Base-by-base conservation (phyloP, 1,139 yeast species). In the Pichia sp. region DNA sequence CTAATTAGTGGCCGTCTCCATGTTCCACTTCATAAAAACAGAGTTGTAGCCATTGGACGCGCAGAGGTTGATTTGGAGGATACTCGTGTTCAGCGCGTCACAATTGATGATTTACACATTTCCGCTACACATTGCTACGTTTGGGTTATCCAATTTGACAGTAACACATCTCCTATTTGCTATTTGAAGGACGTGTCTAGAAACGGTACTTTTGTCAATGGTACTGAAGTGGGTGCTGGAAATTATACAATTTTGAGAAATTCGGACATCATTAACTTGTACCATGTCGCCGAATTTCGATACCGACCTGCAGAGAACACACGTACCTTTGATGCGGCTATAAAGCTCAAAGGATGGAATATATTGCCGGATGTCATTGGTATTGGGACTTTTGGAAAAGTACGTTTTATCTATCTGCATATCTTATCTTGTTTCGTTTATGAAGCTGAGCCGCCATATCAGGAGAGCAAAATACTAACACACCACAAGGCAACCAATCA, bases 41-140 rank as follows among this genome's bases (percentile, higher is more conserved):
- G 73, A 41, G 75, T 88, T 32, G 60, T 87, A 33, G 69, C 91
- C 47, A 72, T 76, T 37, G 76, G 77, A 30, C 66, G 78, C 12
- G 22, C 28, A 40, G 56, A 80, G n/a, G 66, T 62, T 42, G 58
- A 23, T 9, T 22, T 62, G 23, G 91, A 83, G 44, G 74, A 77
- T 16, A 77, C 10, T 2, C 20, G 40, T 7, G 45, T 41, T 12
- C 24, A 15, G 14, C 38, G 44, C 18, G 34, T 37, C 27, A 41
- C 40, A 5, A 27, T 49, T 7, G 35, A 40, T 6, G 36, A 46
- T 32, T 38, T 40, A 11, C 43, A 37, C 15, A 36, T 53, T 9
- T 47, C 52, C 5, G 17, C 41, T 3, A 42, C 46, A 3, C 58
- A 53, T 35, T 51, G 53, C 17, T 47, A 42, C 23, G 42, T 53